Percentiles rank a stretch among this genome's conserved stretches.
These are phyloP conservation scores for Aspergillus diversus DNA, from an alignment of 495 filamentous ascomycete genomes.

Conservation along the genomic window DNA sequence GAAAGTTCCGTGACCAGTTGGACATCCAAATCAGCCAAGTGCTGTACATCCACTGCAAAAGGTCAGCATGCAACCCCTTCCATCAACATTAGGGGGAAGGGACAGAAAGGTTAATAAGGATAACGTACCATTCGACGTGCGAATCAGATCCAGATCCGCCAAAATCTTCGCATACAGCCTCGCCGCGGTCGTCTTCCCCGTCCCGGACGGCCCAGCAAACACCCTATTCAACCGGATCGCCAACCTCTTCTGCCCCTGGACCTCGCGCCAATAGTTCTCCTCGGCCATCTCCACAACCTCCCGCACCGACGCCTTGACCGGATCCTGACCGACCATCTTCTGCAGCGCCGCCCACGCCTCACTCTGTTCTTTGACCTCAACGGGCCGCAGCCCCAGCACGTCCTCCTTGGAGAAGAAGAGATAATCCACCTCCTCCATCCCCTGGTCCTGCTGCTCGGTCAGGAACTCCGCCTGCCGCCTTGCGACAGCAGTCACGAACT, in stretches of 20 bases:
- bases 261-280: conserved; percentile 26
- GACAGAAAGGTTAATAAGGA: not conserved
- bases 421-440: conserved; percentile 25
- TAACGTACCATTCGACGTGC: conserved; percentile 14
- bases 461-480: conserved; percentile 57
- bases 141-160: conserved; percentile 30
- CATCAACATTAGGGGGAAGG: not conserved
- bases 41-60: not conserved
- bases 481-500: conserved; percentile 19
- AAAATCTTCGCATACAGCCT: conserved; percentile 62
- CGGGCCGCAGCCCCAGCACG: conserved; percentile 21
- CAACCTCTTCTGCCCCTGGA: conserved; percentile 20
- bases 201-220: conserved; percentile 33
- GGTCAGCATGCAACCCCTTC: not conserved
- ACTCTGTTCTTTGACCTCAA: conserved; percentile 12
- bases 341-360: conserved; percentile 23
- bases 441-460: conserved; percentile 34
- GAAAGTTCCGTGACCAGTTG: conserved; percentile 1
- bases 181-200: conserved; percentile 68
- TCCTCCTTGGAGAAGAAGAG: conserved; percentile 27
- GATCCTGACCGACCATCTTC: conserved; percentile 21
- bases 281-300: conserved; percentile 19
- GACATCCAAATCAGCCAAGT: conserved; percentile 4
- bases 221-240: conserved; percentile 21
- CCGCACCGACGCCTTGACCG: conserved; percentile 21